Conservation (phyloP, 495 filamentous ascomycete genomes). For the Penicillium dipodomyicola region DNA sequence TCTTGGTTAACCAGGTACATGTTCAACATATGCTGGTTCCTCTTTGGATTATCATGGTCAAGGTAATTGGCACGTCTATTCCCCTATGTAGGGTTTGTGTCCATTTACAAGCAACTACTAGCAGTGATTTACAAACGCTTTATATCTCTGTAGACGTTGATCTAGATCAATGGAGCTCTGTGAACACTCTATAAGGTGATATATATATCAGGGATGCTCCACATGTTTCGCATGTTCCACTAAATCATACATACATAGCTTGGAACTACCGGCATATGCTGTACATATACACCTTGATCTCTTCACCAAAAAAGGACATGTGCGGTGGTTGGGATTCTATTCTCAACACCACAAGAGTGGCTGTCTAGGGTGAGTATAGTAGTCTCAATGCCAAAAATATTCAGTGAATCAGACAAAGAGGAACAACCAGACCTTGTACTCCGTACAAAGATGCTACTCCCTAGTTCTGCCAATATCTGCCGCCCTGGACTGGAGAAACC, state of each 20-base stretch:
- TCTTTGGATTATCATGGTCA: not conserved
- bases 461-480: not conserved
- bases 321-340: not conserved
- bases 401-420: no score
- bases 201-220: not conserved
- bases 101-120: not conserved
- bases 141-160: not conserved
- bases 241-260: no score
- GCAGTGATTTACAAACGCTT: not conserved
- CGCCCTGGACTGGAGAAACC: not conserved
- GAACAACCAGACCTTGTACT: not conserved
- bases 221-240: no score
- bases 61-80: not conserved
- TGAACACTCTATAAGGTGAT: not conserved
- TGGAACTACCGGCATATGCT: no score
- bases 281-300: not conserved
- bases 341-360: no score
- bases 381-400: no score
- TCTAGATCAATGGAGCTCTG: not conserved
- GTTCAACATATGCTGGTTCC: not conserved
- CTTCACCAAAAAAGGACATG: not conserved
- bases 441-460: not conserved
- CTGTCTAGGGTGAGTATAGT: no score
- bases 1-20: not conserved
- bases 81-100: not conserved